Conservation (phyloP, 352 stramenopile genomes). For the Globisporangium emineosum region DNA sequence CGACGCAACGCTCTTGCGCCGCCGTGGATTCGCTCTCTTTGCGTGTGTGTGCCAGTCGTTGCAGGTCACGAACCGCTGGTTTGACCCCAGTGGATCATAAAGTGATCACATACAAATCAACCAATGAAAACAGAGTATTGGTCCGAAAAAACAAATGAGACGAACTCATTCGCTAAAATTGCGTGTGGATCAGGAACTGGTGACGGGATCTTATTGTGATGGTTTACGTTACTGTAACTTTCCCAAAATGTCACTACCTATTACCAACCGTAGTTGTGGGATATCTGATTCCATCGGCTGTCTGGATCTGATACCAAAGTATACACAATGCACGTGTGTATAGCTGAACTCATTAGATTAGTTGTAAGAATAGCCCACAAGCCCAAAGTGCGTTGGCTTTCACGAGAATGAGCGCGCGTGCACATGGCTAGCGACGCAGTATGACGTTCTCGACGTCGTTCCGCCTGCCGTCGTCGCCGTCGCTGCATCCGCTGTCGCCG, state of each 20-base stretch:
- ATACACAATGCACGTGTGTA: too few relatives aligned
- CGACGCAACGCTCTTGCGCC: neutral
- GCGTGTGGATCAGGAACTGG: neutral
- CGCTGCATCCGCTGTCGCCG: constrained; percentile 8
- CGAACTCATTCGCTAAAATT: neutral
- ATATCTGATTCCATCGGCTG: too few relatives aligned
- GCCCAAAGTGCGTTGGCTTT: neutral
- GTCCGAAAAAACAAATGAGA: neutral
- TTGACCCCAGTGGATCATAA: neutral
- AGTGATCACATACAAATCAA: constrained; percentile 1
- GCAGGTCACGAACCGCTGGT: neutral
- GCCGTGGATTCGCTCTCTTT: neutral
- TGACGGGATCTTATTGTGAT: neutral
- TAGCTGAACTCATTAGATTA: too few relatives aligned
- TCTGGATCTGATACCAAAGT: too few relatives aligned
- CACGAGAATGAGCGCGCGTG: neutral
- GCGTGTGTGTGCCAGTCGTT: neutral
- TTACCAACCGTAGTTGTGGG: too few relatives aligned
- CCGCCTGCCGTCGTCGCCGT: constrained; percentile 15
- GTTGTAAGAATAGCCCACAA: neutral
- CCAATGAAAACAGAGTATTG: constrained; percentile 2
- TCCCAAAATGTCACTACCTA: too few relatives aligned
- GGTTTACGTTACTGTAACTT: neutral
- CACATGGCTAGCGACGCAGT: neutral
- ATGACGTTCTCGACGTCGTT: constrained; percentile 16